Conservation (phyloP, 345 rosid genomes). For the Gynandropsis gynandra region DNA sequence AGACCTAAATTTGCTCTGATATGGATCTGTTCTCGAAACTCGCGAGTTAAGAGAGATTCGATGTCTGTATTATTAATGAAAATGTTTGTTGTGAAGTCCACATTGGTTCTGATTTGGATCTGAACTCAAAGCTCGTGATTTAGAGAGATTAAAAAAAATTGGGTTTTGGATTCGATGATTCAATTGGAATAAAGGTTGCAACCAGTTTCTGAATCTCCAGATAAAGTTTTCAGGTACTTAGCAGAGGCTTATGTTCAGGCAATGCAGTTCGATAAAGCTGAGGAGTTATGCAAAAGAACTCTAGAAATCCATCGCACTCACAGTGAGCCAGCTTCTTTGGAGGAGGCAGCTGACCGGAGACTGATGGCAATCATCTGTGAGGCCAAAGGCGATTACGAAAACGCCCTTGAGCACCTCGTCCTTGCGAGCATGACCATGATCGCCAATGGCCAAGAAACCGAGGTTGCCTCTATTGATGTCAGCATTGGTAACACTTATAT, state of each 20-base stretch:
- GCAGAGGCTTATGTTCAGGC: conserved; percentile 99
- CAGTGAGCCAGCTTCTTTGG: conserved; percentile 94
- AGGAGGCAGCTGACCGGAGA: conserved; percentile 96
- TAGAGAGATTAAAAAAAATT: neutral
- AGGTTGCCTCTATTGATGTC: conserved; percentile 93
- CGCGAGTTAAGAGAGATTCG: no score
- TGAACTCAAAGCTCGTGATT: neutral
- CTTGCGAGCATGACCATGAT: conserved; percentile 99
- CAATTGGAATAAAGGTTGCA: no score
- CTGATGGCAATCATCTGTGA: conserved; percentile 87
- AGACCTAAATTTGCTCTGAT: no score
- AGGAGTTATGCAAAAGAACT: conserved; percentile 84
- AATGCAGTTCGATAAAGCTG: conserved; percentile 97
- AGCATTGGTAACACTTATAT: conserved; percentile 90
- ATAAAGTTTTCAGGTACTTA: conserved; percentile 48
- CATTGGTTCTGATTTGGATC: neutral
- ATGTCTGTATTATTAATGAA: no score
- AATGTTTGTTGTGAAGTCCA: neutral
- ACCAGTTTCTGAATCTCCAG: neutral
- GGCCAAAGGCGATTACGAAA: conserved; percentile 92
- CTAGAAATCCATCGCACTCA: conserved; percentile 93
- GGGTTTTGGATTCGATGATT: no score
- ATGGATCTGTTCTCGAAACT: no score
- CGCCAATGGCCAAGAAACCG: conserved; percentile 83
- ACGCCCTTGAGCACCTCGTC: conserved; percentile 93